Evolutionary conservation across 768 basidiomycete genomes (phyloP).

Genomic region (Kwoniella botswanensis): DNA sequence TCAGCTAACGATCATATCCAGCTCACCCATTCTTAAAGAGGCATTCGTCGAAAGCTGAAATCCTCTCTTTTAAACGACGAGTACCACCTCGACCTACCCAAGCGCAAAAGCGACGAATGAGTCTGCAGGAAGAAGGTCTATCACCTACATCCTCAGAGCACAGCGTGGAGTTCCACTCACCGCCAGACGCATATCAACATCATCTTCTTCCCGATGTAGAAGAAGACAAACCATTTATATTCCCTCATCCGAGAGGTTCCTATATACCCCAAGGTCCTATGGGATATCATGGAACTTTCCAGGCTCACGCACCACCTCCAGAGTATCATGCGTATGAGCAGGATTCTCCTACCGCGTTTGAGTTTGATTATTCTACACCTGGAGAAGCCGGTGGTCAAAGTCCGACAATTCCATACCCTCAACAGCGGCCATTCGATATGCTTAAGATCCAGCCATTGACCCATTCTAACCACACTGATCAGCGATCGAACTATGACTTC

Average conservation of each 20-base stretch:
- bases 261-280: not conserved
- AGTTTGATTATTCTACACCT: constrained; percentile 4
- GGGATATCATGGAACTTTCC: not conserved
- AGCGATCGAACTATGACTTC: not conserved
- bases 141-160: constrained; percentile 41
- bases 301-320: constrained; percentile 1
- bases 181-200: constrained; percentile 42
- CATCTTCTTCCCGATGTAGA: constrained; percentile 32
- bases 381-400: not conserved
- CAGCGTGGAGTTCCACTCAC: constrained; percentile 23
- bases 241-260: constrained; percentile 2
- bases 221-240: constrained; percentile 23
- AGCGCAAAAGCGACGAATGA: constrained; percentile 31
- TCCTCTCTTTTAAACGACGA: constrained; percentile 92
- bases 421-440: not conserved
- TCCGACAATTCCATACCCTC: not conserved
- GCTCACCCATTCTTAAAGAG: constrained; percentile 91
- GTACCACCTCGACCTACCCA: constrained; percentile 74
- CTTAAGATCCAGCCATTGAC: not conserved
- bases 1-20: constrained; percentile 49
- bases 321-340: constrained; percentile 7
- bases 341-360: not conserved
- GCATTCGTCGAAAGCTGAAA: constrained; percentile 84
- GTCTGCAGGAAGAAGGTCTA: constrained; percentile 17
- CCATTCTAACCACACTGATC: not conserved